phyloP scores from a whole-genome alignment of 805 yeast genomes.

The Naumovozyma dairenensis region DNA sequence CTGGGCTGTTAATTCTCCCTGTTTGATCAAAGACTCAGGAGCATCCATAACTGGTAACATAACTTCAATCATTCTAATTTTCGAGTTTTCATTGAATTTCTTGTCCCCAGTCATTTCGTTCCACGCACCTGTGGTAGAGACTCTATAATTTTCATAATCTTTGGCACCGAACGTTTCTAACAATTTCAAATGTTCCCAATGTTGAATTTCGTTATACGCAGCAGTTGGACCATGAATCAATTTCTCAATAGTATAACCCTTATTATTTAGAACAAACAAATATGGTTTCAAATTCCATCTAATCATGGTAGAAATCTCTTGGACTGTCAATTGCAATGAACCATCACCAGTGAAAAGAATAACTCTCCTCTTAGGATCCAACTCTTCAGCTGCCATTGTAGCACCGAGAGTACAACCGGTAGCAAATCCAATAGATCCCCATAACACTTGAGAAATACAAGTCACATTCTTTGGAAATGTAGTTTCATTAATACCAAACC shows the following conservation, averaged over 20 bases:
- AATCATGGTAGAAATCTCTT: conserved; percentile 57
- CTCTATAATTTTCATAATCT: conserved; percentile 21
- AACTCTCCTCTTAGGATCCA: conserved; percentile 48
- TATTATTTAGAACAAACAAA: conserved; percentile 57
- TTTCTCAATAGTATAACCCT: conserved; percentile 64
- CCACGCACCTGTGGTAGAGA: conserved; percentile 48
- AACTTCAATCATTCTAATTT: conserved; percentile 55
- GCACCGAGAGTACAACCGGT: conserved; percentile 62
- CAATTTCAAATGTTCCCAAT: conserved; percentile 51
- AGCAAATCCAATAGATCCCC: conserved; percentile 65
- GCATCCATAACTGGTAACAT: conserved; percentile 64
- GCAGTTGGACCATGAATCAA: conserved; percentile 58
- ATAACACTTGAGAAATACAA: conserved; percentile 60
- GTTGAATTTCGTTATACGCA: conserved; percentile 51
- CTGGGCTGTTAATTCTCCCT: conserved; percentile 50
- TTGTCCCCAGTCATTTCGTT: conserved; percentile 37
- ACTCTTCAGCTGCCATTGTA: conserved; percentile 50
- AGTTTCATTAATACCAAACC: conserved; percentile 55
- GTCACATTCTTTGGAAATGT: conserved; percentile 48
- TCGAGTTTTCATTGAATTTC: conserved; percentile 44
- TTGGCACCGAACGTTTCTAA: conserved; percentile 38
- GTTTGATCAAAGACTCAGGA: conserved; percentile 51
- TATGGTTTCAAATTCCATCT: conserved; percentile 56
- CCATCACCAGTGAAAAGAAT: conserved; percentile 63
- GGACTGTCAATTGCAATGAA: conserved; percentile 60